Conservation (phyloP, 768 basidiomycete species). For the Trametes maxima region DNA sequence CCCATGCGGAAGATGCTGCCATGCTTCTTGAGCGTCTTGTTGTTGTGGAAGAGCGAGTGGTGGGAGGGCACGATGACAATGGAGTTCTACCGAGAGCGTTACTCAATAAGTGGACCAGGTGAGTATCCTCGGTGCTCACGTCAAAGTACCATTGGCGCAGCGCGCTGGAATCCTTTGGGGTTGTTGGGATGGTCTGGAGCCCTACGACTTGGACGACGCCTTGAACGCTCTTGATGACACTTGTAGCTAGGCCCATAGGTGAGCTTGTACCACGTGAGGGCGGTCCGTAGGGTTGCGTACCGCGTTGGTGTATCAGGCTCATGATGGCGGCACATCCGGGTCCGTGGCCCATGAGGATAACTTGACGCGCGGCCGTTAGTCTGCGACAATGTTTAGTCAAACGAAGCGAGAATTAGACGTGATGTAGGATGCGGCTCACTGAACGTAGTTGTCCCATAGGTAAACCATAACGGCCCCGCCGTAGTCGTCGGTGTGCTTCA, state of each 20-base stretch:
- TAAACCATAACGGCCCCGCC: constrained; percentile 70
- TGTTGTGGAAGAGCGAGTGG: constrained; percentile 52
- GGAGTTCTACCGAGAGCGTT: constrained; percentile 56
- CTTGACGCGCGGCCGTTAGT: constrained; percentile 67
- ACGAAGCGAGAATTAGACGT: background rate
- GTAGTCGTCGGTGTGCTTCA: constrained; percentile 38
- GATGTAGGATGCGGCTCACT: constrained; percentile 50
- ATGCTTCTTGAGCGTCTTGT: constrained; percentile 56
- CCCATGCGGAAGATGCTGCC: constrained; percentile 67
- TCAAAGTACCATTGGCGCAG: constrained; percentile 74
- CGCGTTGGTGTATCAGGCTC: constrained; percentile 68
- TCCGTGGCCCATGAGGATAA: constrained; percentile 88
- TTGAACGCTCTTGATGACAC: constrained; percentile 64
- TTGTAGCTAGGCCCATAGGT: constrained; percentile 39
- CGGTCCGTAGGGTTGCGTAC: constrained; percentile 43
- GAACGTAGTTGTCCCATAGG: constrained; percentile 95
- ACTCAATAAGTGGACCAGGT: background rate
- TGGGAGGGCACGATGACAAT: constrained; percentile 66
- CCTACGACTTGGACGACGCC: constrained; percentile 83
- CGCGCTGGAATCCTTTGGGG: constrained; percentile 56
- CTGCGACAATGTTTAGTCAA: constrained; percentile 40
- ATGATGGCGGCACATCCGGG: constrained; percentile 78
- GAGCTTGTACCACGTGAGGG: background rate
- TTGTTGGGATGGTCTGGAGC: constrained; percentile 53
- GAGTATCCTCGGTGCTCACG: constrained; percentile 40